phyloP scores from a whole-genome alignment of 2,329 filamentous ascomycete species.

The Clonostachys sp. region DNA sequence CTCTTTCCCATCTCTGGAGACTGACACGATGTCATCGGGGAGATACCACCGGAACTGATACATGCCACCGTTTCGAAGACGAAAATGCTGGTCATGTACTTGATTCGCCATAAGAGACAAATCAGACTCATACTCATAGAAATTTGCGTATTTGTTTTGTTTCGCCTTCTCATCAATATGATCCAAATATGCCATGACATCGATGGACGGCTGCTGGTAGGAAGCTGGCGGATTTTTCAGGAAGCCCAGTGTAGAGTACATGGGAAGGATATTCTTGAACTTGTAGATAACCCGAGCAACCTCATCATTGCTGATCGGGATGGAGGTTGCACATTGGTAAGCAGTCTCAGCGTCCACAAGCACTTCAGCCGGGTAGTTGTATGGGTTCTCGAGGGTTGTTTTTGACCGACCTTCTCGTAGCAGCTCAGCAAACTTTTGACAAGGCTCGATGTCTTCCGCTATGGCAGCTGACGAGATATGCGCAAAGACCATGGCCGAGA shows the following conservation, averaged over 20 bases:
- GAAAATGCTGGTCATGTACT: slow-evolving; percentile 63
- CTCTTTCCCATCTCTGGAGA: too few relatives aligned
- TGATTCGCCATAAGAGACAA: slow-evolving; percentile 45
- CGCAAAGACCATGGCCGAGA: too few relatives aligned
- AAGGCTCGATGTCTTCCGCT: too few relatives aligned
- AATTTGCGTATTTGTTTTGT: slow-evolving; percentile 37
- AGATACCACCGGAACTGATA: slow-evolving; percentile 10
- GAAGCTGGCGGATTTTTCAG: slow-evolving; percentile 45
- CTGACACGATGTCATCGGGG: slow-evolving; percentile 22
- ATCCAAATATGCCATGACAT: slow-evolving; percentile 40
- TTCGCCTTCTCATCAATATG: slow-evolving; percentile 33
- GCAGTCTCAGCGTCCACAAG: slow-evolving; percentile 10
- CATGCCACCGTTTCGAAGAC: slow-evolving; percentile 43
- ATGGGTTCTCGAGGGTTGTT: too few relatives aligned
- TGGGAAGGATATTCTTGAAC: slow-evolving; percentile 35
- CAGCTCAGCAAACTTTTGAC: too few relatives aligned
- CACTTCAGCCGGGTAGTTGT: not conserved
- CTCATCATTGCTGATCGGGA: slow-evolving; percentile 27
- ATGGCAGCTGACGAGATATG: too few relatives aligned
- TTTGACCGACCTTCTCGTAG: too few relatives aligned
- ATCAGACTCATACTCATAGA: slow-evolving; percentile 50
- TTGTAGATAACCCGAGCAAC: slow-evolving; percentile 27
- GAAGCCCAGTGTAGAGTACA: slow-evolving; percentile 41
- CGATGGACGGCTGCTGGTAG: slow-evolving; percentile 42
- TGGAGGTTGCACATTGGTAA: slow-evolving; percentile 27